phyloP scores from a whole-genome alignment of 2,329 filamentous ascomycete species.

The Pyricularia sp. region DNA sequence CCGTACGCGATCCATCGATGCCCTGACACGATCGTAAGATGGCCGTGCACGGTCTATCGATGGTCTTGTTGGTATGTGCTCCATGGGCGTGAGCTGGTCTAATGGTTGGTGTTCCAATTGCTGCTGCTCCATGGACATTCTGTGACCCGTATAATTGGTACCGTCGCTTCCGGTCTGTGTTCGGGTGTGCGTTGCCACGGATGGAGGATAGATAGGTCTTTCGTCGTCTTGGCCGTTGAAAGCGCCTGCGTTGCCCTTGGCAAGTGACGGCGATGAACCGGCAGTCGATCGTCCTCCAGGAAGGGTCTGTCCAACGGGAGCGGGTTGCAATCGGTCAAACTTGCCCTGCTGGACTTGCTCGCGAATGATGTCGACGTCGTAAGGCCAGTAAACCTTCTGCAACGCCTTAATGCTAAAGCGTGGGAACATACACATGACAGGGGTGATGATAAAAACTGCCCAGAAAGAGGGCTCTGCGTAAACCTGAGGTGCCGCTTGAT shows the following conservation, averaged over 20 bases:
- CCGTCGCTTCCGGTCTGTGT: slow-evolving; percentile 92
- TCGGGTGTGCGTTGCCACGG: slow-evolving; percentile 71
- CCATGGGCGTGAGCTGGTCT: slow-evolving; percentile 9
- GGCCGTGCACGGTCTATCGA: slow-evolving; percentile 64
- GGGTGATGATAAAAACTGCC: slow-evolving; percentile 70
- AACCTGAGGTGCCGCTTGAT: slow-evolving; percentile 66
- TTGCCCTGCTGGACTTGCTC: slow-evolving; percentile 80
- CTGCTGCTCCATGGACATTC: slow-evolving; percentile 47
- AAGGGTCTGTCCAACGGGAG: slow-evolving; percentile 26
- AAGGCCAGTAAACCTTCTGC: slow-evolving; percentile 90
- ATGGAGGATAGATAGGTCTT: slow-evolving; percentile 88
- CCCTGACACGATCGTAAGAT: slow-evolving; percentile 79
- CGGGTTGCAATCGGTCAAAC: slow-evolving; percentile 41
- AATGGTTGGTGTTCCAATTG: neutral
- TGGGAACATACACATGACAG: slow-evolving; percentile 75
- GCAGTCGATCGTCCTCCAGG: slow-evolving; percentile 30
- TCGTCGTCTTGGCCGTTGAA: slow-evolving; percentile 68
- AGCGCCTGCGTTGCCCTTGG: slow-evolving; percentile 48
- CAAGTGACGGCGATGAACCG: slow-evolving; percentile 52
- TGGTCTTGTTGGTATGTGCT: slow-evolving; percentile 27
- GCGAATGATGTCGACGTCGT: slow-evolving; percentile 90
- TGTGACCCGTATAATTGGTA: slow-evolving; percentile 73
- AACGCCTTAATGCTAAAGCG: slow-evolving; percentile 78
- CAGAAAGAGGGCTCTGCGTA: slow-evolving; percentile 81
- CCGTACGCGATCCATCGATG: slow-evolving; percentile 78